phyloP scores from a whole-genome alignment of 179 eudicot genomes.

The Silene noctiflora region DNA sequence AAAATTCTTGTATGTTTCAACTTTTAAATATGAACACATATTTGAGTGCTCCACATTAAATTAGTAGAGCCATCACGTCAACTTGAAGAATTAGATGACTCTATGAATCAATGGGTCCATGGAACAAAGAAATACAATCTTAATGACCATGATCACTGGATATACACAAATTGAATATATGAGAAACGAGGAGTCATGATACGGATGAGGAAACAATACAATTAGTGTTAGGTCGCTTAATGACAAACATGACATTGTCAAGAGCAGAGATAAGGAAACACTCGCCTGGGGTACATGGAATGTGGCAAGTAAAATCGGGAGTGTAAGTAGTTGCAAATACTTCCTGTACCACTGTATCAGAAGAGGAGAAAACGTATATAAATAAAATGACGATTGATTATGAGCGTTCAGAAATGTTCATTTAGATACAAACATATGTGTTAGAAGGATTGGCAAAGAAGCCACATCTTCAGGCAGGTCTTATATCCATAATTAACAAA shows the following conservation, averaged over 20 bases:
- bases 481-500: constrained; percentile 11
- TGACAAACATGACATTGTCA: neutral
- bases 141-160: neutral
- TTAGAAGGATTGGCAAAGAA: neutral
- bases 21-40: neutral
- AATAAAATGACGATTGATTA: neutral
- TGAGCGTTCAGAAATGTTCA: neutral
- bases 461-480: neutral
- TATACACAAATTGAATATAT: neutral
- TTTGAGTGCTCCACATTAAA: neutral
- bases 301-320: constrained; percentile 53
- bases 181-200: neutral
- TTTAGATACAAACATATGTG: neutral
- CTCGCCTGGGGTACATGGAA: constrained; percentile 76
- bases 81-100: neutral
- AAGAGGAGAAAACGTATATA: constrained; percentile 3
- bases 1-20: no score
- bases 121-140: neutral
- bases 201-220: neutral
- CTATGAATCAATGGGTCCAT: neutral
- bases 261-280: constrained; percentile 1
- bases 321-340: constrained; percentile 57
- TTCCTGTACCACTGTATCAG: constrained; percentile 55
- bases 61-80: neutral
- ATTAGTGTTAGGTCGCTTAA: neutral